Conservation (phyloP, 2,329 filamentous ascomycete species). For the Zymoseptoria ardabiliae region DNA sequence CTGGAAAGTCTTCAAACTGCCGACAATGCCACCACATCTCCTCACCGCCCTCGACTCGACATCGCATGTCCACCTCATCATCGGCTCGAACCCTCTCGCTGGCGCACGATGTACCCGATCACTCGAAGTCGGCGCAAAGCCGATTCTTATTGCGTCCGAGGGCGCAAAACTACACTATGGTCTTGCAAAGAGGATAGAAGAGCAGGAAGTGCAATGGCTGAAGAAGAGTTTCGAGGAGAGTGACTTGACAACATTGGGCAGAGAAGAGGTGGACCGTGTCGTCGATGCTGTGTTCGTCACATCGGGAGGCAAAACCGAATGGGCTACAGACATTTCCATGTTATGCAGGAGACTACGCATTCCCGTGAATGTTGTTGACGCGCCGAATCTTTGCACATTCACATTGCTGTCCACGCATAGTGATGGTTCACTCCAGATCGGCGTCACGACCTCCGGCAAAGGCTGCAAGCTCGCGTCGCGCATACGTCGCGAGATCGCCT, state of each 20-base stretch:
- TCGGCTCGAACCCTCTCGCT: slow-evolving; percentile 84
- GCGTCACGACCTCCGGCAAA: slow-evolving; percentile 88
- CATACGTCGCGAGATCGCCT: slow-evolving; percentile 79
- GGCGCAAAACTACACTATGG: slow-evolving; percentile 51
- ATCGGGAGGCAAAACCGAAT: slow-evolving; percentile 41
- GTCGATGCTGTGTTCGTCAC: slow-evolving; percentile 95
- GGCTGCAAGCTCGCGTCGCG: slow-evolving; percentile 90
- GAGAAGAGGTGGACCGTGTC: slow-evolving; percentile 65
- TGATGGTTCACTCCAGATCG: slow-evolving; percentile 88
- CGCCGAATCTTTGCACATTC: slow-evolving; percentile 80
- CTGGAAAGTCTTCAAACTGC: background rate
- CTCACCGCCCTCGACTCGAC: slow-evolving; percentile 66
- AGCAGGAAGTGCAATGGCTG: slow-evolving; percentile 59
- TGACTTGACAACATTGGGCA: slow-evolving; percentile 69
- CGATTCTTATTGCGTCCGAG: slow-evolving; percentile 68
- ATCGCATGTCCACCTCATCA: slow-evolving; percentile 69
- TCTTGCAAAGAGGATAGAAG: slow-evolving; percentile 57
- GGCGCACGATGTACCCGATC: slow-evolving; percentile 73
- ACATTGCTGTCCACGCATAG: slow-evolving; percentile 80
- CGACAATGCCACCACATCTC: slow-evolving; percentile 47
- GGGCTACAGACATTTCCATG: slow-evolving; percentile 57
- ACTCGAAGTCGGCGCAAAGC: slow-evolving; percentile 70
- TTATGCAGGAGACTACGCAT: slow-evolving; percentile 75
- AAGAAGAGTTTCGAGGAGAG: slow-evolving; percentile 59
- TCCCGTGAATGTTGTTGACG: slow-evolving; percentile 86